Evolutionary conservation across 2,329 filamentous ascomycete species (phyloP), one percentile per base, ranked within the genome.

Genomic region (Phaeosphaeria sp.): DNA sequence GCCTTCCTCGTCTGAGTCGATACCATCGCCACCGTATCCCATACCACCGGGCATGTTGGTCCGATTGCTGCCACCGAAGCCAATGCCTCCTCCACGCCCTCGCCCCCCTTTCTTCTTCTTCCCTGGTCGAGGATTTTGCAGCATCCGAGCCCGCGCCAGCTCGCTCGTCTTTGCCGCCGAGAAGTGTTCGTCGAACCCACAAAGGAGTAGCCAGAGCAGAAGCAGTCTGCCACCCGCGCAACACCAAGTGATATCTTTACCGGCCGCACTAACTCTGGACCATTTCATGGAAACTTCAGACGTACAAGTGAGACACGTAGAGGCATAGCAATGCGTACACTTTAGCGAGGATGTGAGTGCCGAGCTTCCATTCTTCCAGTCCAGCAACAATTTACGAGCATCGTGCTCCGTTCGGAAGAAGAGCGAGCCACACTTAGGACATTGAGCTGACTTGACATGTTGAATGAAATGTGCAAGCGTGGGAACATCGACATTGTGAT

Each of bases 141-240:
- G 17, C 48, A n/a, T 47, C 46, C 50, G 39, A 3, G 27, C 36
- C 20, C 57, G 58, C n/a, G 59, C 17, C 41, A 33, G 47, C 46
- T 60, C 44, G 17, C 52, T 39, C 53, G 55, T 41, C 47, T 59
- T 62, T 44, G 44, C 41, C 11, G 27, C 52, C 21, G 64, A 56
- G 21, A 65, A 65, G 23, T 67, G 55, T n/a, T 65, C 51, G 56
- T 80, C 78, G 44, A 75, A 76, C 17, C 72, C 72, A 48, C 72
- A 78, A 7, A 81, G 69, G 1, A 79, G 52, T 4, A 70, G 59
- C 76, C 76, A 80, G 43, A 78, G 71, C 17, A 75, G 30, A 51
- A 75, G 69, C 11, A 77, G 23, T 7, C 72, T 67, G 17, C 73
- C 74, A 4, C 59, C 49, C 22, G 64, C 62, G 56, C 77, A 80